These are phyloP conservation scores for Hericium erinaceus DNA, from an alignment of 768 basidiomycete genomes.

Conservation along the genomic window DNA sequence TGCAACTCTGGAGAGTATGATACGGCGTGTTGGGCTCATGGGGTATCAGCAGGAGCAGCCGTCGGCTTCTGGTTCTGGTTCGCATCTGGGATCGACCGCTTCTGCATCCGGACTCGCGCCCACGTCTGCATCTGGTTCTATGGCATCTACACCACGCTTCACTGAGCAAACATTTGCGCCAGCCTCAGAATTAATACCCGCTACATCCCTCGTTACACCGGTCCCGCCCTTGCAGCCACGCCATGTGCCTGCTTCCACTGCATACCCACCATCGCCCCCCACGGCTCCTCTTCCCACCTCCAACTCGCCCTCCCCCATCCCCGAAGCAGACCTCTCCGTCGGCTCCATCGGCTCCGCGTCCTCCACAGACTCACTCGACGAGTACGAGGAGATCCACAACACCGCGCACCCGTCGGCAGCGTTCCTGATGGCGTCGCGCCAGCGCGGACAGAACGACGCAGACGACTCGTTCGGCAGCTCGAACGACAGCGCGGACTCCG, in stretches of 20 bases:
- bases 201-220: background rate
- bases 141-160: too few relatives aligned
- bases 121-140: too few relatives aligned
- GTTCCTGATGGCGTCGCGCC: constrained; percentile 51
- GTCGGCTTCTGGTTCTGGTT: background rate
- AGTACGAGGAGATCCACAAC: constrained; percentile 41
- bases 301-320: constrained; percentile 1
- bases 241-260: background rate
- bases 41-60: constrained; percentile 2
- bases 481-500: constrained; percentile 17
- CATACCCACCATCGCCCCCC: constrained; percentile 19
- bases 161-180: background rate
- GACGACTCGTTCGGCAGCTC: constrained; percentile 6
- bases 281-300: constrained; percentile 18
- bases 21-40: constrained; percentile 46
- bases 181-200: background rate
- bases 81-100: too few relatives aligned
- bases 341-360: constrained; percentile 18
- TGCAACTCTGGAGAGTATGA: constrained; percentile 59
- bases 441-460: constrained; percentile 9
- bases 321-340: too few relatives aligned
- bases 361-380: constrained; percentile 45
- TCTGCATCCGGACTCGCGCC: too few relatives aligned
- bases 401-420: constrained; percentile 61
- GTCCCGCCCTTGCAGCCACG: background rate